Conservation (phyloP, 352 stramenopile genomes). For the Pythium periplocum region DNA sequence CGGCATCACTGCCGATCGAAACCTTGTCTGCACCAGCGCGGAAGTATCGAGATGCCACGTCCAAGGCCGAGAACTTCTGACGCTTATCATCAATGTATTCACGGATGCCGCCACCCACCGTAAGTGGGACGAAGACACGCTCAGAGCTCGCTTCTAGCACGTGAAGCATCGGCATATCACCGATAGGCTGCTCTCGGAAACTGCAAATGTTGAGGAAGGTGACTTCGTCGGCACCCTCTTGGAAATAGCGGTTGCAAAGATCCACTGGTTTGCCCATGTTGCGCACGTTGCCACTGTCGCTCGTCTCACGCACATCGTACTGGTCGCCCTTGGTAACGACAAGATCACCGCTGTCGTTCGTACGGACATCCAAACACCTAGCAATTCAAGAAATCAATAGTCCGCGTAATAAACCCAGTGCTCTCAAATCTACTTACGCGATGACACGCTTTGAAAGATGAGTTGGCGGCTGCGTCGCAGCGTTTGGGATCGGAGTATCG, state of each 20-base stretch:
- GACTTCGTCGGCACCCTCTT: slow-evolving; percentile 96
- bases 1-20: slow-evolving; percentile 96
- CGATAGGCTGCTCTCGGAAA: slow-evolving; percentile 95
- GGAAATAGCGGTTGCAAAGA: slow-evolving; percentile 93
- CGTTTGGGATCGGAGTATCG: slow-evolving; percentile 32
- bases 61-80: slow-evolving; percentile 87
- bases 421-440: slow-evolving; percentile 43
- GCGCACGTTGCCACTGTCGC: slow-evolving; percentile 83
- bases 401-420: no score
- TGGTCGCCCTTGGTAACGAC: slow-evolving; percentile 99
- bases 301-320: slow-evolving; percentile 96
- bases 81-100: slow-evolving; percentile 92
- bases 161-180: slow-evolving; percentile 95
- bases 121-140: slow-evolving; percentile 97
- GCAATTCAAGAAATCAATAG: not conserved
- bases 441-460: slow-evolving; percentile 94
- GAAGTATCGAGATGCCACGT: slow-evolving; percentile 97
- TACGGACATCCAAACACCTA: slow-evolving; percentile 94
- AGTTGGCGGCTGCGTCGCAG: slow-evolving; percentile 36
- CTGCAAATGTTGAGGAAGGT: slow-evolving; percentile 99
- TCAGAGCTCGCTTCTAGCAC: slow-evolving; percentile 94
- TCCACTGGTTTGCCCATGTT: slow-evolving; percentile 98
- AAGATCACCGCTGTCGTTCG: slow-evolving; percentile 95
- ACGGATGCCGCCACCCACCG: slow-evolving; percentile 96
- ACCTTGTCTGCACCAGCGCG: slow-evolving; percentile 98